These are phyloP conservation scores for Rhexocercosporidium sp. DNA, from an alignment of 2,329 filamentous ascomycete species.

Conservation along the genomic window DNA sequence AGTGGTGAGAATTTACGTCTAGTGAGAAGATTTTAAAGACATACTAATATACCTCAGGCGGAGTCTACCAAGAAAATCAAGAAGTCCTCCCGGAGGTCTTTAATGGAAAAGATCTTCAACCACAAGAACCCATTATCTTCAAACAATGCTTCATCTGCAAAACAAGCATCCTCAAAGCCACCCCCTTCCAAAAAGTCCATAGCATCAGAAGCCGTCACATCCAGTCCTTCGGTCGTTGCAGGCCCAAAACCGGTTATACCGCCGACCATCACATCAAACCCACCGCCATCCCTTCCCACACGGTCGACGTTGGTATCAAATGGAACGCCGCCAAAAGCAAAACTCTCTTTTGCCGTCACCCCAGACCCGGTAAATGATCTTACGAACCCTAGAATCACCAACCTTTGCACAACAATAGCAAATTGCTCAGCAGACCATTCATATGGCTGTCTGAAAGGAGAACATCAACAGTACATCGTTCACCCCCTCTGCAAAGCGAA, in stretches of 20 bases:
- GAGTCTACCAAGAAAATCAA: neutral
- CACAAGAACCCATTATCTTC: neutral
- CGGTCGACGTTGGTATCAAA: neutral
- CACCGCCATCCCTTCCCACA: neutral
- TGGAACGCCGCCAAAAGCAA: neutral
- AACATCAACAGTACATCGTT: slow-evolving; percentile 18
- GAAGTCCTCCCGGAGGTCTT: neutral
- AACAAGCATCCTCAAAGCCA: neutral
- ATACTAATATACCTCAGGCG: neutral
- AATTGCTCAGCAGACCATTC: slow-evolving; percentile 18
- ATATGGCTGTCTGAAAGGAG: slow-evolving; percentile 22
- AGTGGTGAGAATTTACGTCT: neutral
- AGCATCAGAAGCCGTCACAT: neutral
- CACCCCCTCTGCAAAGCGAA: slow-evolving; percentile 18
- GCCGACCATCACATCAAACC: neutral
- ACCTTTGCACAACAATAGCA: slow-evolving; percentile 25
- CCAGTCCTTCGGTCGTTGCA: neutral
- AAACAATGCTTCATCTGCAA: neutral
- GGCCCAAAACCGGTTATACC: neutral
- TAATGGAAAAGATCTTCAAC: neutral
- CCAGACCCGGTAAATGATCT: neutral
- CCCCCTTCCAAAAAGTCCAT: neutral
- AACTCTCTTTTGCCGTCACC: slow-evolving; percentile 18
- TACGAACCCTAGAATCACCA: slow-evolving; percentile 16
- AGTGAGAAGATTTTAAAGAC: neutral